Conservation (phyloP, 2,329 filamentous ascomycete species). For the Aspergillus pseudoglaucus region DNA sequence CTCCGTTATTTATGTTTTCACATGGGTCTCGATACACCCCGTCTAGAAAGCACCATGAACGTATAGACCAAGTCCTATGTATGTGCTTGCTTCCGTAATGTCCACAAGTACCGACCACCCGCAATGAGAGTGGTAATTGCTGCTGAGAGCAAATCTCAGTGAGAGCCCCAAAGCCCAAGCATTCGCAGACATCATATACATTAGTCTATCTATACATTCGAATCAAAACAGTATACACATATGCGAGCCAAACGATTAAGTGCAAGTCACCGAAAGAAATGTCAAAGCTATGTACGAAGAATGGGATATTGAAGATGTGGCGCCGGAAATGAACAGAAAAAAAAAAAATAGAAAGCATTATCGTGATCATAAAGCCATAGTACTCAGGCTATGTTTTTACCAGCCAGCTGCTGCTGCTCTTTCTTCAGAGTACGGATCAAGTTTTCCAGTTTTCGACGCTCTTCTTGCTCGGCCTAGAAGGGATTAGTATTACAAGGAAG, state of each 20-base stretch:
- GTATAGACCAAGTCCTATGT: too few relatives aligned
- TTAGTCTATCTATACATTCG: not conserved
- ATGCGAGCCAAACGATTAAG: constrained; percentile 8
- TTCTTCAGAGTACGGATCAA: constrained; percentile 49
- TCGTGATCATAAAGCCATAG: constrained; percentile 31
- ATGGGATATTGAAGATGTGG: not conserved
- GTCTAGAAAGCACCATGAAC: too few relatives aligned
- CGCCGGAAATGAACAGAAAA: constrained; percentile 5
- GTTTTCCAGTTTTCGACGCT: constrained; percentile 60
- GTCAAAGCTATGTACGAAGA: not conserved
- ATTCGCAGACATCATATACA: too few relatives aligned
- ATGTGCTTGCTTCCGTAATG: too few relatives aligned
- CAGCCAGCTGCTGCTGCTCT: constrained; percentile 24
- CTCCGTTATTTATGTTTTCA: too few relatives aligned
- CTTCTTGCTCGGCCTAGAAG: constrained; percentile 62
- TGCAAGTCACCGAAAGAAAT: constrained; percentile 7
- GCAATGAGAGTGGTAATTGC: too few relatives aligned
- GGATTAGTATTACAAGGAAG: constrained; percentile 11
- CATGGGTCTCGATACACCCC: too few relatives aligned
- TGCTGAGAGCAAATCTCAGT: too few relatives aligned
- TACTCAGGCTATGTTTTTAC: constrained; percentile 20
- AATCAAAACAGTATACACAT: not conserved
- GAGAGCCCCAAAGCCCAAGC: too few relatives aligned
- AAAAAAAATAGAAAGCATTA: constrained; percentile 9
- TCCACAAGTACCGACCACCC: too few relatives aligned